Base-by-base conservation (phyloP, 2,329 filamentous ascomycete species). In the Phaeophleospora eucalypticola region DNA sequence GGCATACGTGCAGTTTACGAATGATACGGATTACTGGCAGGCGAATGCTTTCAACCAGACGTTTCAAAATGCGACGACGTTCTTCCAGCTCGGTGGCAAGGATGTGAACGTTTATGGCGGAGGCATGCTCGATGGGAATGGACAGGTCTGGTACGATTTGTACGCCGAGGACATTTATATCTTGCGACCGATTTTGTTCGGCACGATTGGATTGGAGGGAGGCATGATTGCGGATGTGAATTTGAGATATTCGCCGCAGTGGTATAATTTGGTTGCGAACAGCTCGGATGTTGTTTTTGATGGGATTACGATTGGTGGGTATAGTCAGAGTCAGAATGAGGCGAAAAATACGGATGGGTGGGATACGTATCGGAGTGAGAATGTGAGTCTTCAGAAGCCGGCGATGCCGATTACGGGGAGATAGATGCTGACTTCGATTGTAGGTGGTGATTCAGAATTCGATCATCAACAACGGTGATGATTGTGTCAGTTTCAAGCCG, bases 401-500 rank as follows among this genome's bases (percentile, higher is more conserved):
- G 24, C 7, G 24, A n/a, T n/a, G n/a, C n/a, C n/a, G n/a, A n/a
- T n/a, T n/a, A n/a, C n/a, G 24, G 12, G 24, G 24, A 12, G 12
- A 29, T 29, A 12, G 24, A 29, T 29, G 24, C 24, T 29, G 24
- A 29, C 12, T 6, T 29, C 12, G 24, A 6, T 12, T n/a, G n/a
- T 12, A 29, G 24, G 73, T 87, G 29, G 77, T 83, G 0, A 85
- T 87, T 29, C 82, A 86, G 58, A 79, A 86, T 61, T 84, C 79
- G 0, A 65, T 77, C 19, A 77, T 82, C 53, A 72, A 79, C 62
- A 85, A 85, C 56, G 80, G 79, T 29, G 83, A 86, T 60, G 81
- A 88, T 61, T 87, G 84, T 50, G 81, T 87, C 10, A 82, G 82
- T 0, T 87, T 87, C 74, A 87, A 87, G 66, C 83, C 83, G 15